Evolutionary conservation across 306 rosid species (phyloP).

Genomic region (Prunus davidiana): DNA sequence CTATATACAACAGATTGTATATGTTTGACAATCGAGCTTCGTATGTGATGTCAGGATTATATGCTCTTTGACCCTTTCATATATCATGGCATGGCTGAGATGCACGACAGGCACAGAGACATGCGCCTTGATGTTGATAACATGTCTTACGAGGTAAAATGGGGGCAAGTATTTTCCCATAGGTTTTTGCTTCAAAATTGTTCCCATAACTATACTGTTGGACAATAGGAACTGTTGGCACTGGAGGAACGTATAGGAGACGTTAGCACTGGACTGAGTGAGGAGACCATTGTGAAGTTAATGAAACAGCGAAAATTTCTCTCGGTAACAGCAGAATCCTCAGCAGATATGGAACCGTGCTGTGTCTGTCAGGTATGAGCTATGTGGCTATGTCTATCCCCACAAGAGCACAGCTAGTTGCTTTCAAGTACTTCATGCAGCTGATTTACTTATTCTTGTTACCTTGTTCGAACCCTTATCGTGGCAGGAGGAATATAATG

Average conservation of each 20-base stretch:
- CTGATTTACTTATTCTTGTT: slow-evolving; percentile 6
- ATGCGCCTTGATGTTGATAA: slow-evolving; percentile 96
- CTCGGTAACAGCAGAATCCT: slow-evolving; percentile 29
- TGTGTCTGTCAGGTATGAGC: slow-evolving; percentile 76
- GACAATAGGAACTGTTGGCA: slow-evolving; percentile 74
- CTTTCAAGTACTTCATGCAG: slow-evolving; percentile 6
- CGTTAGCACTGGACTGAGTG: slow-evolving; percentile 74
- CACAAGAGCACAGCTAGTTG: not conserved
- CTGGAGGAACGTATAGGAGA: slow-evolving; percentile 85
- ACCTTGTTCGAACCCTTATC: slow-evolving; percentile 5
- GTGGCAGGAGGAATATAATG: slow-evolving; percentile 63
- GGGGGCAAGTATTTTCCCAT: slow-evolving; percentile 19
- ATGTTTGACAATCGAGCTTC: not conserved
- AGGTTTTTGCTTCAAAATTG: not conserved
- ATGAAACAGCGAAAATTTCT: slow-evolving; percentile 50
- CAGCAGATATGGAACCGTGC: slow-evolving; percentile 65
- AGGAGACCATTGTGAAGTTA: slow-evolving; percentile 49
- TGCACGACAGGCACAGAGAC: slow-evolving; percentile 89
- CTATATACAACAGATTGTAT: slow-evolving; percentile 19
- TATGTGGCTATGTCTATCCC: not conserved
- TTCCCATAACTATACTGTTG: slow-evolving; percentile 25
- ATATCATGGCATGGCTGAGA: slow-evolving; percentile 73
- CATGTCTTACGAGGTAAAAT: slow-evolving; percentile 86
- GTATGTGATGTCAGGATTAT: slow-evolving; percentile 56
- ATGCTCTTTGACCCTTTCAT: slow-evolving; percentile 73